A percentile compares a stretch with the other conserved stretches of the same genome.
Conservation (phyloP, 495 filamentous ascomycete genomes). For the Aspergillus leporis region DNA sequence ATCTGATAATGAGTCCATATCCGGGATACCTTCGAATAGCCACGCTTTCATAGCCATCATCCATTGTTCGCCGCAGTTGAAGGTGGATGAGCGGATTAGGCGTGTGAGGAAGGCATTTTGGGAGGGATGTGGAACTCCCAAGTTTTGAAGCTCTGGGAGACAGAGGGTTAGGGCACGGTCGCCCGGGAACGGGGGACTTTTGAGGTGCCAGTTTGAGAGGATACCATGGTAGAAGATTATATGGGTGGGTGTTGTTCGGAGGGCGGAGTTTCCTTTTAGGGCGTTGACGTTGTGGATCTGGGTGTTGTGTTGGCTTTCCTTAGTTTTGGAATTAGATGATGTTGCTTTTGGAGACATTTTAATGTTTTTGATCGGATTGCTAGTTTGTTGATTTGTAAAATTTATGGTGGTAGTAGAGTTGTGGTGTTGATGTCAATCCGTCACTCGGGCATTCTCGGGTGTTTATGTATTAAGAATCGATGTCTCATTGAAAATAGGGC, state of each 20-base stretch:
- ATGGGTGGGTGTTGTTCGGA: conserved; percentile 13
- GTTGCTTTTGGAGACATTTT: too few relatives aligned
- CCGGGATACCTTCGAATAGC: conserved; percentile 8
- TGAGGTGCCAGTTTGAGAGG: conserved; percentile 17
- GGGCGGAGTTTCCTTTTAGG: not conserved
- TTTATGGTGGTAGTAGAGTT: too few relatives aligned
- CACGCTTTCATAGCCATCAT: conserved; percentile 19
- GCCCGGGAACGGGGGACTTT: not conserved
- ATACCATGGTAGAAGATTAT: conserved; percentile 15
- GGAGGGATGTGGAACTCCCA: conserved; percentile 8
- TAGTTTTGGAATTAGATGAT: too few relatives aligned
- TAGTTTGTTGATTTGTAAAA: too few relatives aligned
- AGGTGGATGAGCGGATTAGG: conserved; percentile 5
- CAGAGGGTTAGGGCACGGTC: conserved; percentile 11
- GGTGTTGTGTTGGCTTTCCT: too few relatives aligned
- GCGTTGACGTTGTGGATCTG: not conserved
- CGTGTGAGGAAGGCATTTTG: conserved; percentile 7
- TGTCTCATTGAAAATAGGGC: too few relatives aligned
- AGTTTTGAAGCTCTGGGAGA: conserved; percentile 9
- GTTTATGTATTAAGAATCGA: too few relatives aligned
- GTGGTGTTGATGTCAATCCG: too few relatives aligned
- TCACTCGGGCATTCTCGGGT: too few relatives aligned
- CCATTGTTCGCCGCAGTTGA: conserved; percentile 17
- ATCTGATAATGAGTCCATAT: not conserved
- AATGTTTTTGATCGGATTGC: too few relatives aligned